Base-by-base conservation (phyloP, 208 protist species). In the Trypanosoma scelopori region DNA sequence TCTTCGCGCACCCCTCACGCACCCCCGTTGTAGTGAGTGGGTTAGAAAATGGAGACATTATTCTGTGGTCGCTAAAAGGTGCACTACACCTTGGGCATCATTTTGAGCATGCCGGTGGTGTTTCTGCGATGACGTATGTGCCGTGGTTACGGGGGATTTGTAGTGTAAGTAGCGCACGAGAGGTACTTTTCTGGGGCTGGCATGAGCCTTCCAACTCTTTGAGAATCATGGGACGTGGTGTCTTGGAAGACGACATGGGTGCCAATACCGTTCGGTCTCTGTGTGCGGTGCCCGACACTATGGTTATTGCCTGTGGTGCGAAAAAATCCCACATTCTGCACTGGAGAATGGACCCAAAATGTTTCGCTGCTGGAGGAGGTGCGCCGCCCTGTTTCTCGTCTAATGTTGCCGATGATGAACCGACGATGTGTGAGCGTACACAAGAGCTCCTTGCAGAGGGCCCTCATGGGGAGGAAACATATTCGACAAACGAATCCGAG, bases 131-230 rank as follows among this genome's bases (percentile, higher is more conserved):
- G 35, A 39, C 49, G 18, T 59, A 48, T 6, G 5, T 71, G 23
- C 49, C 65, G 32, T 71, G 56, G 55, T 27, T 7, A 18, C 16
- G 20, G 16, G 13, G 37, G 5, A 6, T 71, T 5, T 71, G 65
- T 35, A 65, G 42, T 46, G 41, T 58, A 16, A 71, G 56, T 58
- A 27, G 11, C 1, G 27, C 56, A 39, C 56, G 56, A 30, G 56
- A 71, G 39, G 49, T 71, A 11, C 20, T 70, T 35, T 56, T 70
- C n/a, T 70, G 65, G 65, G 35, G n/a, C 18, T 62, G 55, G 52
- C 43, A 55, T 18, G n/a, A 25, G 11, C n/a, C 41, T 0, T 28
- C 37, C 5, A 16, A 0, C 27, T 0, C 1, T 6, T 55, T 65
- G 35, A 28, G 5, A 30, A 4, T 65, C 52, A 18, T 58, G 1